phyloP scores from a whole-genome alignment of 805 yeast genomes.

The Yarrowia hollandica region DNA sequence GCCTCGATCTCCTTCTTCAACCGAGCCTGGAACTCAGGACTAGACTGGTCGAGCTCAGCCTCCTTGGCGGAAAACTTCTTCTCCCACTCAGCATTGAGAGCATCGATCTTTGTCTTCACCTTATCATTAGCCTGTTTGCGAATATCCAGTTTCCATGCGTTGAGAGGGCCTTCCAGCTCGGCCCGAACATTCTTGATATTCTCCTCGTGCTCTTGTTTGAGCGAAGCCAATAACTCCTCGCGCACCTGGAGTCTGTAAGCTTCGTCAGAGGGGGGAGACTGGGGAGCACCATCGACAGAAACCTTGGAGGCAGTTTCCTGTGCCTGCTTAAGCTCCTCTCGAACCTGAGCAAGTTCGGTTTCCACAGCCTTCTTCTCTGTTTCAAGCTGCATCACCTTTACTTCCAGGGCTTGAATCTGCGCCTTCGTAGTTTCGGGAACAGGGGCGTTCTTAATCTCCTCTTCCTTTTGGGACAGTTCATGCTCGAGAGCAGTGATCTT shows the following conservation, averaged over 20 bases:
- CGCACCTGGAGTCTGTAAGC: slow-evolving; percentile 32
- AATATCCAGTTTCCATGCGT: neutral
- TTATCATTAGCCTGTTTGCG: slow-evolving; percentile 24
- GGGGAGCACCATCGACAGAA: slow-evolving; percentile 12
- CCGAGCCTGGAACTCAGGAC: slow-evolving; percentile 46
- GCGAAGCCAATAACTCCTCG: slow-evolving; percentile 37
- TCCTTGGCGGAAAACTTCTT: neutral
- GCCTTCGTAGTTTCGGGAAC: slow-evolving; percentile 20
- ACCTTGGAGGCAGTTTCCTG: slow-evolving; percentile 26
- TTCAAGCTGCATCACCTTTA: slow-evolving; percentile 28
- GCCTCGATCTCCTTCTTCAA: slow-evolving; percentile 47
- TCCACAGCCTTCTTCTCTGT: slow-evolving; percentile 29
- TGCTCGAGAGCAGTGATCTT: slow-evolving; percentile 36
- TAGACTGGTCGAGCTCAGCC: slow-evolving; percentile 28
- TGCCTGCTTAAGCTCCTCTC: slow-evolving; percentile 33
- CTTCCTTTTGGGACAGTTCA: slow-evolving; percentile 34
- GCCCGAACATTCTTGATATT: slow-evolving; percentile 31
- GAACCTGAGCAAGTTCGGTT: slow-evolving; percentile 28
- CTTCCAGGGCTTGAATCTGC: slow-evolving; percentile 2
- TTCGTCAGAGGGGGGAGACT: slow-evolving; percentile 30
- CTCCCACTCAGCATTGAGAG: neutral
- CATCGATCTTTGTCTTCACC: slow-evolving; percentile 1
- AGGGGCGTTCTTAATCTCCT: slow-evolving; percentile 31
- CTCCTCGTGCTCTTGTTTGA: slow-evolving; percentile 42
- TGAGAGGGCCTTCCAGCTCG: slow-evolving; percentile 10